Conservation (phyloP, 192 early-diverging fungal species). For the Gaertneriomyces semiglobifer region DNA sequence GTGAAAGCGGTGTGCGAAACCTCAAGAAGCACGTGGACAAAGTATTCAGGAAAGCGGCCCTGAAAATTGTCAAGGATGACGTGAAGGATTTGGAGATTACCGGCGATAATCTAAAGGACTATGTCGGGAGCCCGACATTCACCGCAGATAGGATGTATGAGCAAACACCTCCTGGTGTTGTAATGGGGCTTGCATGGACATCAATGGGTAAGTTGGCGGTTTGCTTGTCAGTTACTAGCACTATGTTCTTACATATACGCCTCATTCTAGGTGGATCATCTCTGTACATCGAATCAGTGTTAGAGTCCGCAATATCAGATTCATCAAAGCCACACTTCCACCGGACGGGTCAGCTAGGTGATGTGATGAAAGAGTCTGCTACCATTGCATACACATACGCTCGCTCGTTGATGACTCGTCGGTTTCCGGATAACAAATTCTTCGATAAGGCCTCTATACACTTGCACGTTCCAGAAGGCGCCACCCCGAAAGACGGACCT, state of each 20-base stretch:
- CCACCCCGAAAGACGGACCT: slow-evolving; percentile 97
- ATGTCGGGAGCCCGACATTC: slow-evolving; percentile 86
- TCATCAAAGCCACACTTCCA: slow-evolving; percentile 61
- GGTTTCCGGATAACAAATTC: slow-evolving; percentile 84
- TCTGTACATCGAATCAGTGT: slow-evolving; percentile 92
- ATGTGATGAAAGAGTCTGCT: slow-evolving; percentile 98
- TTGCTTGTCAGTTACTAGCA: background rate
- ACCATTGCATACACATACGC: slow-evolving; percentile 96
- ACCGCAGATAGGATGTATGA: slow-evolving; percentile 90
- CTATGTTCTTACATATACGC: slow-evolving; percentile 2
- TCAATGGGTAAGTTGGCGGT: slow-evolving; percentile 69
- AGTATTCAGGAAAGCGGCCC: slow-evolving; percentile 94
- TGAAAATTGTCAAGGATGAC: slow-evolving; percentile 69
- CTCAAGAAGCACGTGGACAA: slow-evolving; percentile 99
- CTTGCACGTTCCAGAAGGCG: slow-evolving; percentile 95
- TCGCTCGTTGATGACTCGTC: slow-evolving; percentile 70
- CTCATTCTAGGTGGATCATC: slow-evolving; percentile 69
- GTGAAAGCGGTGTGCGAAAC: slow-evolving; percentile 96
- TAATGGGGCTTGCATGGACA: slow-evolving; percentile 99
- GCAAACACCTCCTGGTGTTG: slow-evolving; percentile 83
- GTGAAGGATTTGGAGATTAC: slow-evolving; percentile 58
- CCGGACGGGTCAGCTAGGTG: slow-evolving; percentile 94
- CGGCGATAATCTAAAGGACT: slow-evolving; percentile 77
- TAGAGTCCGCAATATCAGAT: slow-evolving; percentile 68
- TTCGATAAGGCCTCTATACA: slow-evolving; percentile 89